Base-by-base conservation (phyloP, 139 green algal genomes). In the Chlamydomonas schloesseri region DNA sequence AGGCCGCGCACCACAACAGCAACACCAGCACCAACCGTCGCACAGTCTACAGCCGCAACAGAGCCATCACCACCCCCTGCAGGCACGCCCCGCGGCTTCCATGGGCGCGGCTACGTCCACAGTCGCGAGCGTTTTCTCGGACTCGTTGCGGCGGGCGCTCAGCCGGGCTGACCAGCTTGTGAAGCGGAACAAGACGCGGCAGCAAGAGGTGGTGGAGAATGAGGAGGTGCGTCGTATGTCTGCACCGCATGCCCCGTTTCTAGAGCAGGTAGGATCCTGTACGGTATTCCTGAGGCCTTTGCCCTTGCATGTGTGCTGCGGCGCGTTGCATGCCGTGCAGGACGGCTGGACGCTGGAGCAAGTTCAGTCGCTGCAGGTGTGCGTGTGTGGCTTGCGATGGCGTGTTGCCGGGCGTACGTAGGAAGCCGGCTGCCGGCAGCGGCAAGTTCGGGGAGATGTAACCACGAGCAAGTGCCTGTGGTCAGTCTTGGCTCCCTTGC, bases 261-360 rank as follows among this genome's bases (percentile, higher is more conserved):
- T 67, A 17, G 78, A 84, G 42, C 78, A 84, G 24, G 65, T 76
- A 4, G 47, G 67, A 23, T 46, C 47, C 31, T 65, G 76, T 31
- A 65, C 76, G 78, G 78, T 75, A n/a, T n/a, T 36, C 14, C 14
- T 65, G 53, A n/a, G n/a, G n/a, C n/a, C n/a, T n/a, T n/a, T n/a
- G n/a, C n/a, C n/a, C n/a, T n/a, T n/a, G n/a, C n/a, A 8, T 50
- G 42, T 50, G 42, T 50, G 42, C n/a, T n/a, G n/a, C n/a, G n/a
- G n/a, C n/a, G n/a, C n/a, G n/a, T n/a, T 69, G 26, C 3, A 4
- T 71, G 65, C n/a, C 1, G 10, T 20, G 67, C 68, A 85, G 79
- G 79, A 85, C 26, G 79, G 79, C 31, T 85, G 79, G 79, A 85
- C 79, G 11, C 46, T 67, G n/a, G 79, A 85, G 46, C 79, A 85